A percentile compares a stretch with the other conserved stretches of the same genome.
phyloP scores from a whole-genome alignment of 176 grass and related monocot genomes.

The Hsuehochloa calcarea region DNA sequence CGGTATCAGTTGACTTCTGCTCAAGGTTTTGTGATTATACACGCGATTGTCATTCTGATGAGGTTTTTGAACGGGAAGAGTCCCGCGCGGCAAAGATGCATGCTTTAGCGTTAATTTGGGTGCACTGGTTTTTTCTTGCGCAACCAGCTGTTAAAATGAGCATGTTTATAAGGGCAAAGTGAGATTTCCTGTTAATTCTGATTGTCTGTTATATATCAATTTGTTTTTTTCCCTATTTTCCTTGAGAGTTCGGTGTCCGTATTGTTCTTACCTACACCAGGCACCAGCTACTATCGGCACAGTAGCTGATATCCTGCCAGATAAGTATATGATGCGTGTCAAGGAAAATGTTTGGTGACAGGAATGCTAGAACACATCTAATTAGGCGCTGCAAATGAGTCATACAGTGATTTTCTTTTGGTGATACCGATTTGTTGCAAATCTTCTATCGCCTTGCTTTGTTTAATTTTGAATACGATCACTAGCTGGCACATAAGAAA shows the following conservation, averaged over 20 bases:
- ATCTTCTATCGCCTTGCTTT: not conserved
- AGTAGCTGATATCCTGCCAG: not conserved
- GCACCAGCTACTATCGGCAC: not conserved
- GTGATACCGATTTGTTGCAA: not conserved
- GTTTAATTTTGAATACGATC: not conserved
- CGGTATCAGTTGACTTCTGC: conserved; percentile 5
- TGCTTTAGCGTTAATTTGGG: not conserved
- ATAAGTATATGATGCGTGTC: not conserved
- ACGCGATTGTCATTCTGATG: not conserved
- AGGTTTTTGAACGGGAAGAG: not conserved
- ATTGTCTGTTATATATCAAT: not conserved
- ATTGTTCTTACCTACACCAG: not conserved
- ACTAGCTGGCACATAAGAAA: not conserved
- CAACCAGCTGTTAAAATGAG: not conserved
- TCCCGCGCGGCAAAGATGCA: not conserved
- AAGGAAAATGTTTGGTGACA: not conserved
- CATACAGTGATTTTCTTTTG: not conserved
- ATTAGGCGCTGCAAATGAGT: not conserved
- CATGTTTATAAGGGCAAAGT: not conserved
- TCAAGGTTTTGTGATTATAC: not conserved
- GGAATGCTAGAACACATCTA: not conserved
- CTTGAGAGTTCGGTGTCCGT: not conserved
- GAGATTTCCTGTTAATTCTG: not conserved
- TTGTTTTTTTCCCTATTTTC: not conserved
- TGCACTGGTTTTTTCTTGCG: not conserved